A percentile compares a stretch with the other conserved stretches of the same genome.
These are phyloP conservation scores for Vitis amurensis DNA, from an alignment of 164 flowering plant genomes.

Conservation along the genomic window DNA sequence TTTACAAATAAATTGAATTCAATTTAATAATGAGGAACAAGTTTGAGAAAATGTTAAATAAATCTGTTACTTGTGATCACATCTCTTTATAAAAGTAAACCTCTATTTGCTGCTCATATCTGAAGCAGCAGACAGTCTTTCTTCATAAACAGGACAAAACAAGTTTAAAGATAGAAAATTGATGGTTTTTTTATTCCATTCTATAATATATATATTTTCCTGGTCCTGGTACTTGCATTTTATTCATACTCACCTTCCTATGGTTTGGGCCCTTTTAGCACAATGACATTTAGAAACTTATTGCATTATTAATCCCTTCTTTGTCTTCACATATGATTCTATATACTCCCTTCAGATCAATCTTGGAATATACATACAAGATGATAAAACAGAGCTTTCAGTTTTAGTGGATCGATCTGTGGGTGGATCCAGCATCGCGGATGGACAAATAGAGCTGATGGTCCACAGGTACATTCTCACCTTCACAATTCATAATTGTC, in stretches of 20 bases:
- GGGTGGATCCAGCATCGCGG: constrained; percentile 85
- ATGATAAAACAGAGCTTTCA: constrained; percentile 63
- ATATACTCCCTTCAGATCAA: constrained; percentile 56
- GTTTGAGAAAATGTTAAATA: no score
- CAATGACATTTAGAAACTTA: neutral
- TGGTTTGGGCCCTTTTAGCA: neutral
- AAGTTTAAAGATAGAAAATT: neutral
- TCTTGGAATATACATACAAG: constrained; percentile 82
- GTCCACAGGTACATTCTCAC: constrained; percentile 68
- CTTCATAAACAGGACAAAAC: neutral
- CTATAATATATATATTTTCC: no score
- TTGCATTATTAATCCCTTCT: neutral
- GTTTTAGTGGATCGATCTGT: constrained; percentile 88
- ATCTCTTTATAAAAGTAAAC: neutral
- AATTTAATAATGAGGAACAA: neutral
- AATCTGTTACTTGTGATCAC: no score
- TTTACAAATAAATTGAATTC: neutral
- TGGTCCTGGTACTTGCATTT: no score
- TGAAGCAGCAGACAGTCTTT: no score
- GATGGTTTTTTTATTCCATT: neutral
- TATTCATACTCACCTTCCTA: neutral
- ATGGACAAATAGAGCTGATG: constrained; percentile 94
- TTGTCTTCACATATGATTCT: neutral
- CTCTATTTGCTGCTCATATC: neutral
- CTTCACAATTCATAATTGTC: neutral